Percentiles rank a stretch among this genome's conserved stretches.
Conservation (phyloP, 2,329 filamentous ascomycete species). For the Colletotrichum tabaci region DNA sequence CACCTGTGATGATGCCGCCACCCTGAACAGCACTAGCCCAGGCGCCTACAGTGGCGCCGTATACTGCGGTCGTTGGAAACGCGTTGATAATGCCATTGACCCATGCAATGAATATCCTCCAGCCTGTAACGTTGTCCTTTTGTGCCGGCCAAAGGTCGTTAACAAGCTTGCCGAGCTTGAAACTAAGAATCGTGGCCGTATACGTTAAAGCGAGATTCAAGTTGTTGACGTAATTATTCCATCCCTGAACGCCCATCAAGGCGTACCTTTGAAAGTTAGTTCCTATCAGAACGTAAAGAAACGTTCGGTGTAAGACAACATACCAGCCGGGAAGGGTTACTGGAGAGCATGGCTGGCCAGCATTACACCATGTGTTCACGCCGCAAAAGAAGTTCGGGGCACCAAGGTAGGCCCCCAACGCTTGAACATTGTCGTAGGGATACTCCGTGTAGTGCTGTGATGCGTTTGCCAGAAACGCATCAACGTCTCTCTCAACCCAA, state of each 20-base stretch:
- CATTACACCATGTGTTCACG: conserved; percentile 34
- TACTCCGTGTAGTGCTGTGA: conserved; percentile 4
- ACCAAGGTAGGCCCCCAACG: conserved; percentile 32
- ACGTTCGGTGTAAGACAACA: not conserved
- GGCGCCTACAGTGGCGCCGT: not conserved
- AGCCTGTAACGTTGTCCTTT: conserved; percentile 3
- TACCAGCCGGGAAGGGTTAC: conserved; percentile 38
- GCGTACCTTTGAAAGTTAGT: conserved; percentile 24
- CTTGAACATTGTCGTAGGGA: conserved; percentile 35
- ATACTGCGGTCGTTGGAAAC: not conserved
- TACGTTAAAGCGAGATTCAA: conserved; percentile 12
- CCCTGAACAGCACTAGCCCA: not conserved
- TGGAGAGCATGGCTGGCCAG: conserved; percentile 42
- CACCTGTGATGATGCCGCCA: conserved; percentile 11
- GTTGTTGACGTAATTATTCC: conserved; percentile 42
- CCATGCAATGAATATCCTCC: conserved; percentile 7
- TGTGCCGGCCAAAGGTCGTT: conserved; percentile 15
- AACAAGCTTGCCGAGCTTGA: conserved; percentile 1
- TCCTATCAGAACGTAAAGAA: not conserved
- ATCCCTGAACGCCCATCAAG: conserved; percentile 36
- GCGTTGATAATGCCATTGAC: conserved; percentile 16
- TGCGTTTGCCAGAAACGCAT: conserved; percentile 6
- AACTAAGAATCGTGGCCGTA: not conserved
- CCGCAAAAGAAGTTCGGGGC: conserved; percentile 43
- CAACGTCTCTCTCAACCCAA: conserved; percentile 5